Conservation (phyloP, 106 monocot species). For the Dendrobium chrysotoxum region DNA sequence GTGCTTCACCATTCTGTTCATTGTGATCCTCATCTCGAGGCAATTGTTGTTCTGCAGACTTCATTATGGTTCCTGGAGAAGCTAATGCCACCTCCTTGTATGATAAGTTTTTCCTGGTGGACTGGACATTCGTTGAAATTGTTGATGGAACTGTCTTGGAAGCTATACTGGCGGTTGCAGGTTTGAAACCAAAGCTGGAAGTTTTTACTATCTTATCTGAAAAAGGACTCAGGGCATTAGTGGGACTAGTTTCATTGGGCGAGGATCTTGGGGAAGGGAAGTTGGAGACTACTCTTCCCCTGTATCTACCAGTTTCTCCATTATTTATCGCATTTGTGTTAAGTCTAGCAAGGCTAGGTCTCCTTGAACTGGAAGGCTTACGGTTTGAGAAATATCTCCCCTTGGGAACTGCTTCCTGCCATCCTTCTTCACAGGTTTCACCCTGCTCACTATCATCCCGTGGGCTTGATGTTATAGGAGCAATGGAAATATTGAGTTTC, state of each 20-base stretch:
- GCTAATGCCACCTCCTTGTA: conserved; percentile 97
- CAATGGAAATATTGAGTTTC: conserved; percentile 17
- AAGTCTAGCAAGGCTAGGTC: conserved; percentile 71
- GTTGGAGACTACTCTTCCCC: conserved; percentile 27
- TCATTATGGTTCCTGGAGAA: conserved; percentile 72
- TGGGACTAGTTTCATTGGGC: conserved; percentile 21
- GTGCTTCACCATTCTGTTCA: conserved; percentile 10
- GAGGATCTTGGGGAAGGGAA: conserved; percentile 38
- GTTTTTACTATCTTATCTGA: conserved; percentile 49
- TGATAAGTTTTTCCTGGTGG: conserved; percentile 58
- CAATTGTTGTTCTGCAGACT: conserved; percentile 30
- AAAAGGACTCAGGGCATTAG: conserved; percentile 21
- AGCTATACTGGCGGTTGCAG: conserved; percentile 6
- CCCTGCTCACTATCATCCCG: conserved; percentile 34
- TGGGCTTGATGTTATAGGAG: conserved; percentile 10
- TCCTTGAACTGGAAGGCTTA: conserved; percentile 44
- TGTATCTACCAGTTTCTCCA: conserved; percentile 39
- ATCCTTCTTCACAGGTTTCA: conserved; percentile 61
- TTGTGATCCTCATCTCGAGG: conserved; percentile 14
- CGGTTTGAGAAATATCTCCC: conserved; percentile 45
- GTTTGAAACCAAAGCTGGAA: conserved; percentile 58
- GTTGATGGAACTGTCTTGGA: conserved; percentile 25
- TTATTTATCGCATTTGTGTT: conserved; percentile 50
- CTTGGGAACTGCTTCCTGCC: conserved; percentile 93
- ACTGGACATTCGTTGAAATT: conserved; percentile 23